Base-by-base conservation (phyloP, 352 stramenopile genomes). In the Phytopythium ostracodes region DNA sequence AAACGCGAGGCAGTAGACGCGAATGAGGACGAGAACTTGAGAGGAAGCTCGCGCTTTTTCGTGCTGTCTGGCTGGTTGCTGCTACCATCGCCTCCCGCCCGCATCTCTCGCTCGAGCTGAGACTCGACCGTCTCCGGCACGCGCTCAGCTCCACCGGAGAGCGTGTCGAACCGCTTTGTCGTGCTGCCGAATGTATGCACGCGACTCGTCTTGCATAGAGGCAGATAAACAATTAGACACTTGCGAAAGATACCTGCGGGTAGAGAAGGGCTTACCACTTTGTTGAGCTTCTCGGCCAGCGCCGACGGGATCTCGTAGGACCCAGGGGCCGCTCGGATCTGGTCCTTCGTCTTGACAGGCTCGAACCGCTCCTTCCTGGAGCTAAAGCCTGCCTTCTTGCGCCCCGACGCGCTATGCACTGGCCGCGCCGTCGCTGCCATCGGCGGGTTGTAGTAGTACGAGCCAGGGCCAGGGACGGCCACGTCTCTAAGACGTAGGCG, bases 361-460 rank as follows among this genome's bases (percentile, higher is more conserved):
- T 87, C 71, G n/a, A 92, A 92, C 0, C 84, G 79, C 60, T 91
- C 79, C 24, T 85, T 87, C 42, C 87, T 91, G 24, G 79, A 88
- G 27, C 68, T 80, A 43, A 92, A 92, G 2, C 79, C 77, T 0
- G 77, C 73, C 9, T 78, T 86, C 53, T 84, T 90, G 10, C 67
- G 61, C 4, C 65, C 60, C 17, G 65, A 61, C 8, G 61, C 59
- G 11, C 68, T 73, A 9, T 56, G 17, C 6, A 51, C 59, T 33
- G 66, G 67, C 4, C 72, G 70, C 24, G 70, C 60, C 0, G 65
- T 63, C 22, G 72, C 76, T 7, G 58, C 57, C 12, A 77, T 72
- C 2, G 80, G 75, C 1, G 79, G 71, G 44, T 78, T 77, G 61
- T 87, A 88, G 58, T 87, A 88, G 61, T 92, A 90, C 25, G 77